Evolutionary conservation across 768 basidiomycete species (phyloP), one percentile per base, ranked within the genome.

Genomic region (Collybiopsis luxurians): DNA sequence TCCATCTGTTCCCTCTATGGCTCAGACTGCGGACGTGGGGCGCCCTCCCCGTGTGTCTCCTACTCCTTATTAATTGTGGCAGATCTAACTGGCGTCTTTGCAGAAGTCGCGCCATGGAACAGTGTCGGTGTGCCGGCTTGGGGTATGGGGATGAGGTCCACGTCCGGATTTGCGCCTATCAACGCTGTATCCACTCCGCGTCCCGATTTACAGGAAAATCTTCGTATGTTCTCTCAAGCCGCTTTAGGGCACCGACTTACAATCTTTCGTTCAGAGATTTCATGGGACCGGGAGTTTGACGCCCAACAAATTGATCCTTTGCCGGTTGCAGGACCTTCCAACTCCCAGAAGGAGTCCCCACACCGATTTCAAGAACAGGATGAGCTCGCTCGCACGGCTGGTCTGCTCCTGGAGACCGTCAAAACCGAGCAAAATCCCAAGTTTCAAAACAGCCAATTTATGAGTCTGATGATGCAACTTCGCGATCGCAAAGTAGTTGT

Each of bases 391-490:
- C 80, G 82, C 27, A 88, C 91, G 7, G 94, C 94, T 11, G 91
- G 84, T 9, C 73, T 85, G 42, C 79, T 96, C 38, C 73, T 96
- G 54, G 83, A 91, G 40, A 79, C 87, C n/a, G 81, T 95, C 45
- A 77, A 81, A 64, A 72, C 86, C 57, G 90, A 90, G 54, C 78
- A 81, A 64, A 93, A 91, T 65, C 83, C 86, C 34, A 97, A 96
- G 68, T 94, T 97, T 65, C 79, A 84, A 70, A 81, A 92, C 30
- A 93, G 91, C 69, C 79, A 82, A 57, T 97, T 97, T 67, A 76
- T 97, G 78, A 79, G 79, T 21, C 77, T 97, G 26, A 96, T 97
- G 94, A 82, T 80, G 51, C 85, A 91, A 68, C 72, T 97, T 55
- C 77, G 91, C 38, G 94, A 95, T 69, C 82, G 86, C 7, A 81